phyloP scores from a whole-genome alignment of 2,329 filamentous ascomycete species.

The Aureobasidium sp. region DNA sequence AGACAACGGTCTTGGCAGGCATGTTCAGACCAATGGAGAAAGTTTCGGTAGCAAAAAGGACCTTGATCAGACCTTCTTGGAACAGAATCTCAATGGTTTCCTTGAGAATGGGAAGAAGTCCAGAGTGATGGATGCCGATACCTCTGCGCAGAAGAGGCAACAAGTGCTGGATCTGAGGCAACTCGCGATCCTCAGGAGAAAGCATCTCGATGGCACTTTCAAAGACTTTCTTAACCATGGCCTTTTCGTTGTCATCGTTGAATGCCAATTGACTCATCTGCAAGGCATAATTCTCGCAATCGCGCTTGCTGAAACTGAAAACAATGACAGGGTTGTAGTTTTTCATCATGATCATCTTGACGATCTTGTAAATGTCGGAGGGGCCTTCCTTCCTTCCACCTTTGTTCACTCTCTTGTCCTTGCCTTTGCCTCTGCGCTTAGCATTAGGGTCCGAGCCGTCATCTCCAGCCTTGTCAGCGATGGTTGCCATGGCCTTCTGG shows the following conservation, averaged over 20 bases:
- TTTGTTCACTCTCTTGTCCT: constrained; percentile 87
- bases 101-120: constrained; percentile 88
- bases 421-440: constrained; percentile 78
- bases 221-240: constrained; percentile 91
- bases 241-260: constrained; percentile 93
- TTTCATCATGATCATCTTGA: constrained; percentile 97
- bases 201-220: constrained; percentile 86
- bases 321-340: constrained; percentile 98
- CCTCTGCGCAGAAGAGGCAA: constrained; percentile 82
- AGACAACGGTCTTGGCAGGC: constrained; percentile 99
- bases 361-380: constrained; percentile 92
- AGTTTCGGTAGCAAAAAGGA: constrained; percentile 94
- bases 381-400: constrained; percentile 64
- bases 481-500: constrained; percentile 85
- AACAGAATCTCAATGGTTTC: constrained; percentile 99
- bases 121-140: constrained; percentile 96
- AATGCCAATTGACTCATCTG: constrained; percentile 82
- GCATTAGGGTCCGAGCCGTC: constrained; percentile 74
- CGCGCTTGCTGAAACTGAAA: constrained; percentile 98
- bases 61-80: constrained; percentile 96
- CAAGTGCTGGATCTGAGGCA: constrained; percentile 87
- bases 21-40: constrained; percentile 99
- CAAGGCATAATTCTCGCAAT: constrained; percentile 85
- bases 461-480: constrained; percentile 79
- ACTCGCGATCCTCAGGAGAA: constrained; percentile 79